Conservation (phyloP, 2,329 filamentous ascomycete species). For the Metarhizium brunneum region DNA sequence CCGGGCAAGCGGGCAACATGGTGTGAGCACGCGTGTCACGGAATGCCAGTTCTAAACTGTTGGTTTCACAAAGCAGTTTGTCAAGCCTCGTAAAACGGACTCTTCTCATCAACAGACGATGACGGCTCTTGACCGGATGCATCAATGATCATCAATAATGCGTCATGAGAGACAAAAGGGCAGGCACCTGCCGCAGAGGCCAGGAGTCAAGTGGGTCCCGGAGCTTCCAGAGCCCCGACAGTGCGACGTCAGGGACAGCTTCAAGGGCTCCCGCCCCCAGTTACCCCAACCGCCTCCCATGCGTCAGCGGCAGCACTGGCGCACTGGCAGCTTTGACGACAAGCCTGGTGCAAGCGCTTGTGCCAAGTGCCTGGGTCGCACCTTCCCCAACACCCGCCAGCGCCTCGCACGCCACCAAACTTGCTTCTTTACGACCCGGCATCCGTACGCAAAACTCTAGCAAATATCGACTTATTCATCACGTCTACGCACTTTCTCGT, state of each 20-base stretch:
- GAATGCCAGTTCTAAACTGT: too few species aligned
- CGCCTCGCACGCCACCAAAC: background rate
- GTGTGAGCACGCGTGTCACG: too few species aligned
- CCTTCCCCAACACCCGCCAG: conserved; percentile 1
- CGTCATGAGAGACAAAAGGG: too few species aligned
- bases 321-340: too few species aligned
- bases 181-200: too few species aligned
- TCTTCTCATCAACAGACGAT: too few species aligned
- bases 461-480: background rate
- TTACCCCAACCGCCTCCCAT: background rate
- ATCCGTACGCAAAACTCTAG: too few species aligned
- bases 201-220: background rate
- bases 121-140: too few species aligned
- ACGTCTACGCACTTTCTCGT: background rate
- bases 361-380: background rate
- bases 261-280: background rate
- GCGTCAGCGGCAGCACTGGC: background rate
- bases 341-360: background rate
- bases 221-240: background rate
- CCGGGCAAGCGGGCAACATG: too few species aligned
- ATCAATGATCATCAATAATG: too few species aligned
- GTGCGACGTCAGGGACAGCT: background rate
- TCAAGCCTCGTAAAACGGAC: too few species aligned
- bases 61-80: too few species aligned
- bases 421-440: background rate